A percentile compares a stretch with the other conserved stretches of the same genome.
phyloP scores from a whole-genome alignment of 495 filamentous ascomycete species.

The Saxispiralis lemnorum region DNA sequence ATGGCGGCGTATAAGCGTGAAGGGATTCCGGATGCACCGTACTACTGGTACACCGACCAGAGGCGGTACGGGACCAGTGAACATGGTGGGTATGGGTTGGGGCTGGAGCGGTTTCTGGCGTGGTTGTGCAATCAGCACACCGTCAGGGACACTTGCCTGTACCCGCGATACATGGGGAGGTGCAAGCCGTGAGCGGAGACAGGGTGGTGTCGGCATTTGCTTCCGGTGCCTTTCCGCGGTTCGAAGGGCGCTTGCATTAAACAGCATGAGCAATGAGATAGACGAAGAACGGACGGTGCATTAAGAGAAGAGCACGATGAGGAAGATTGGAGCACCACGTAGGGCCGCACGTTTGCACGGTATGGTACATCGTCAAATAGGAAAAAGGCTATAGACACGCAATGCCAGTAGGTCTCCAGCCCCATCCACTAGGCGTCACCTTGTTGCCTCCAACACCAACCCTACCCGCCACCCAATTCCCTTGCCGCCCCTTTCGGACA shows the following conservation, averaged over 20 bases:
- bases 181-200: slow-evolving; percentile 55
- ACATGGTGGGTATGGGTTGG: slow-evolving; percentile 90
- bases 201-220: neutral
- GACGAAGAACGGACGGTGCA: too few species aligned
- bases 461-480: too few species aligned
- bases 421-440: too few species aligned
- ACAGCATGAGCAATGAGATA: too few species aligned
- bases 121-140: slow-evolving; percentile 91
- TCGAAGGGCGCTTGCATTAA: too few species aligned
- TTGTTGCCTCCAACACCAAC: neutral
- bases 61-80: slow-evolving; percentile 91
- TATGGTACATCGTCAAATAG: too few species aligned
- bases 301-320: too few species aligned
- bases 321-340: too few species aligned
- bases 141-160: slow-evolving; percentile 75
- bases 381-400: too few species aligned
- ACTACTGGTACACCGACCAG: slow-evolving; percentile 99
- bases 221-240: neutral
- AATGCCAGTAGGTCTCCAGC: too few species aligned
- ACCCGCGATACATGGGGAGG: slow-evolving; percentile 83
- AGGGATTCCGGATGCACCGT: slow-evolving; percentile 66
- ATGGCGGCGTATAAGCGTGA: slow-evolving; percentile 76
- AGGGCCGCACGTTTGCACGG: too few species aligned
- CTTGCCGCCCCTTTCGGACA: too few species aligned
- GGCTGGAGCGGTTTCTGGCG: slow-evolving; percentile 87